Base-by-base conservation (phyloP, 1,284 basidiomycete species). In the Trichosporon faecale region DNA sequence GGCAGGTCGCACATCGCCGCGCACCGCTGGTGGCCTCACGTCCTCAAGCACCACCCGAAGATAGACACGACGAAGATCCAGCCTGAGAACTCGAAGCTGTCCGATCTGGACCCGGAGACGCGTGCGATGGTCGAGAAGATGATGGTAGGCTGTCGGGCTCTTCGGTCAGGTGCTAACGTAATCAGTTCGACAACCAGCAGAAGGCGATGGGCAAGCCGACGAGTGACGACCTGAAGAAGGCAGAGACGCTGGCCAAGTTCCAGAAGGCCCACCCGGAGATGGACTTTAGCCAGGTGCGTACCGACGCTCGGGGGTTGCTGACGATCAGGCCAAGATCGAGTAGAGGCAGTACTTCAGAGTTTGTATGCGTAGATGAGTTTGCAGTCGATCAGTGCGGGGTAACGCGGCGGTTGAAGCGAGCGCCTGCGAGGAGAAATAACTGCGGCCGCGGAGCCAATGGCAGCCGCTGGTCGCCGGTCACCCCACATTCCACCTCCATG, bases 101-200 rank as follows among this genome's bases (percentile, higher is more conserved):
- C 94, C 78, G 97, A 99, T 78, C 87, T 99, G 35, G 97, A 99
- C 78, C 91, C 76, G 2, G 81, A 83, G 72, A 85, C 81, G 33
- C 92, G 96, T 76, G 94, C 93, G 0, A 94, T 99, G 93, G 97
- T 99, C 0, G 97, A 99, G 85, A 99, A 99, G 86, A 99, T 99
- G 97, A 99, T 99, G 96, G 95, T 95, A 84, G 76, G 44, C 12
- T 16, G 37, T 2, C 35, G 16, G 9, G 66, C 27, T 44, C n/a
- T 44, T 23, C 27, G 27, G 14, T 18, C 64, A n/a, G 25, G 2
- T 8, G 57, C 70, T 69, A 23, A 72, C 68, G 18, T 16, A 29
- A 75, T 67, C 78, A 96, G 94, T 98, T 95, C 77, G 97, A 99
- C 83, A 98, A 98, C 78, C 92, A 95, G 79, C 96, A 98, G 84